A percentile compares a stretch with the other conserved stretches of the same genome.
These are phyloP conservation scores for Hibiscus tridactylites DNA, from an alignment of 345 rosid species.

Conservation along the genomic window DNA sequence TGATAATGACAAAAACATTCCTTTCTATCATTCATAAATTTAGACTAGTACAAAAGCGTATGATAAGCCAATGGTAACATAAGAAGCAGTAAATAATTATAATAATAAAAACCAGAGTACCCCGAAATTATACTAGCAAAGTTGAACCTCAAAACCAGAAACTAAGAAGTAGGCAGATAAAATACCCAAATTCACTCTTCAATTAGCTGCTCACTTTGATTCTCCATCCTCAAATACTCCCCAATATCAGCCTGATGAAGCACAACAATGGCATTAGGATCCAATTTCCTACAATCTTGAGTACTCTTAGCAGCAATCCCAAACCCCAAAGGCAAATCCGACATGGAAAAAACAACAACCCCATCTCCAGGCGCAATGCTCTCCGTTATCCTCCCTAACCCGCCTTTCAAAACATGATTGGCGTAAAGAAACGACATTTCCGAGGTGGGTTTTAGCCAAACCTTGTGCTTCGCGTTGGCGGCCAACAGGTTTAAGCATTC, in stretches of 20 bases:
- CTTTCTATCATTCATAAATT: background rate
- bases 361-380: slow-evolving; percentile 77
- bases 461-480: slow-evolving; percentile 79
- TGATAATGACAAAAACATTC: background rate
- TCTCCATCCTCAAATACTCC: slow-evolving; percentile 1
- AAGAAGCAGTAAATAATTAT: background rate
- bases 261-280: slow-evolving; percentile 2
- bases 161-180: background rate
- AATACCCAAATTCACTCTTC: background rate
- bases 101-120: background rate
- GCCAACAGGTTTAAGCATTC: slow-evolving; percentile 57
- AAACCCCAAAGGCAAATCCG: slow-evolving; percentile 22
- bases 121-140: background rate
- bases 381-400: slow-evolving; percentile 84
- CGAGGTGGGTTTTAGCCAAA: slow-evolving; percentile 93
- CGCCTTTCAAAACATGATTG: slow-evolving; percentile 90
- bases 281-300: background rate
- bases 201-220: background rate
- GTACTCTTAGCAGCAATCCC: background rate
- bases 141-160: background rate
- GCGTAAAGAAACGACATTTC: slow-evolving; percentile 96
- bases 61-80: background rate
- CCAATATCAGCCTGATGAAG: slow-evolving; percentile 5
- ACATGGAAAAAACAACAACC: slow-evolving; percentile 84
- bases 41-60: background rate